Evolutionary conservation across 2,329 filamentous ascomycete genomes (phyloP), one percentile per base, ranked within the genome.

Genomic region (Daldinia eschscholtzii): DNA sequence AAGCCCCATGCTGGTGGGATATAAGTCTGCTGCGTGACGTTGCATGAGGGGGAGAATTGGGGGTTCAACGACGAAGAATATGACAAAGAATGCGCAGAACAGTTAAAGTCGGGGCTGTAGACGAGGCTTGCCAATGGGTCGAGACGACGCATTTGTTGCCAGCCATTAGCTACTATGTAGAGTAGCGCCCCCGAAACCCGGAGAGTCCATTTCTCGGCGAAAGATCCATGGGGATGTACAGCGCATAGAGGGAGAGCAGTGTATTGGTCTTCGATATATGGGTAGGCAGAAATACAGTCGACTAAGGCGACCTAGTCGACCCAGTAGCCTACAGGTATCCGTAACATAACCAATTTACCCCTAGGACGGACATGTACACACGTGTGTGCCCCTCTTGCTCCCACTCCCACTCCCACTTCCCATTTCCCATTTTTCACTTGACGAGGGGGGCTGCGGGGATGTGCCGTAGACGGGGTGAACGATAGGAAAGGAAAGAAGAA

Each of bases 11-110:
- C 67, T 67, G 64, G 63, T 66, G 67, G 69, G 67, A 71, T 62
- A 30, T 60, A 13, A 66, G 53, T 57, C 61, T 64, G 62, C 48
- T 69, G 65, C 57, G 73, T 74, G 74, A 76, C 74, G 75, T 76
- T 76, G 72, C 75, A 76, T 73, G 70, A 67, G 52, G 58, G 64
- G 59, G 37, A 67, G 30, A 42, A 23, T 55, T 65, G 61, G 62
- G 68, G 65, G 61, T 63, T 57, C 61, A 55, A 64, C 41, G 56
- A 35, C 41, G 28, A 39, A 39, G 41, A 59, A 46, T 15, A 59
- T 59, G 26, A 59, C 41, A 23, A 18, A 55, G 60, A 52, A 57
- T 33, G 26, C 46, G 46, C 46, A n/a, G 13, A n/a, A n/a, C 42
- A 39, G 44, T 30, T 37, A 44, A 58, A 59, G 41, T 42, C 30